Evolutionary conservation across 164 flowering plant species (phyloP).

Genomic region (Chimonanthus salicifolius): DNA sequence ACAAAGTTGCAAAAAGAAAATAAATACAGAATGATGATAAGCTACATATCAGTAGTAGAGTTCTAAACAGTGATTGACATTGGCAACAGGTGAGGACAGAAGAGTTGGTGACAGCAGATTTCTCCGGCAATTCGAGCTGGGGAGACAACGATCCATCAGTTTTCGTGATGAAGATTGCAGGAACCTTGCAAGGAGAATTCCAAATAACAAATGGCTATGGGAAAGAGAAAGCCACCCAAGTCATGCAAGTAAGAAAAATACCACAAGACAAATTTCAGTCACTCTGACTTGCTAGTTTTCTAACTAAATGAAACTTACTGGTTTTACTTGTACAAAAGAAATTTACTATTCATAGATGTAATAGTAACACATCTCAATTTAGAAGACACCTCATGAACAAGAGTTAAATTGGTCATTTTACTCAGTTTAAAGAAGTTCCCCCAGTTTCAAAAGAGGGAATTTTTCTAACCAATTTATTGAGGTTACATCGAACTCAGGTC

Average conservation of each 20-base stretch:
- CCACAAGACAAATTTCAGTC: too few species aligned
- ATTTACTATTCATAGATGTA: too few species aligned
- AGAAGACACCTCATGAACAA: too few species aligned
- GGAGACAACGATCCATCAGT: conserved; percentile 45
- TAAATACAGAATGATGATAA: not conserved
- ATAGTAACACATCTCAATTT: too few species aligned
- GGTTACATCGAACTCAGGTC: too few species aligned
- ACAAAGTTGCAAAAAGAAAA: not conserved
- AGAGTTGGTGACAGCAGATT: conserved; percentile 46
- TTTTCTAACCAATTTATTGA: too few species aligned
- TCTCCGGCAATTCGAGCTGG: conserved; percentile 31
- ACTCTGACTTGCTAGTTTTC: too few species aligned
- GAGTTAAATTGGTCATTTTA: too few species aligned
- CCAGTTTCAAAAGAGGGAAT: too few species aligned
- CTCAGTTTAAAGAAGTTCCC: not conserved
- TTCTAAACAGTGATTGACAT: conserved; percentile 3
- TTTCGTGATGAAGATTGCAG: conserved; percentile 24
- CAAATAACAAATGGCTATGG: conserved; percentile 65
- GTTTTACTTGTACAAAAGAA: too few species aligned
- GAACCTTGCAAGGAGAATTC: conserved; percentile 35
- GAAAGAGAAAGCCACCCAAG: conserved; percentile 33
- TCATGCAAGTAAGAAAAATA: conserved; percentile 32
- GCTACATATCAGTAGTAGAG: not conserved
- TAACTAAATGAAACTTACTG: too few species aligned
- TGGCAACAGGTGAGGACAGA: conserved; percentile 29